Evolutionary conservation across 2,329 filamentous ascomycete species (phyloP).

Genomic region (Neocatenulostroma microsporum): DNA sequence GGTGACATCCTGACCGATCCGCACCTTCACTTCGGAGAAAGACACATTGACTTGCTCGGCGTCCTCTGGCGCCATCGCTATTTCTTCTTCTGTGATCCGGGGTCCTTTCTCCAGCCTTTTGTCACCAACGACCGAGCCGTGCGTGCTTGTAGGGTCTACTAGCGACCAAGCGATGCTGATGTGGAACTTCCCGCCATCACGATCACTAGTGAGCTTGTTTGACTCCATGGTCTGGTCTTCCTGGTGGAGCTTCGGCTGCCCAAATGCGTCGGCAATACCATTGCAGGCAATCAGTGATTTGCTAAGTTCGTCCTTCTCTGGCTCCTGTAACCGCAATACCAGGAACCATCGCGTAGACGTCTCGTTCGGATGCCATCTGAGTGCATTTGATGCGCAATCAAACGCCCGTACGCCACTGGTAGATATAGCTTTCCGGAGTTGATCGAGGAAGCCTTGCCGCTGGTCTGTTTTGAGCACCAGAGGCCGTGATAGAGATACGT

Average conservation of each 20-base stretch:
- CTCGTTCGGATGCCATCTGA: conserved; percentile 61
- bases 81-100: too few relatives aligned
- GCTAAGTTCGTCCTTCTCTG: conserved; percentile 31
- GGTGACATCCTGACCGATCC: conserved; percentile 36
- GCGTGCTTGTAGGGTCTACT: too few relatives aligned
- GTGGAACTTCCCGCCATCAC: conserved; percentile 59
- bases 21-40: conserved; percentile 41
- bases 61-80: too few relatives aligned
- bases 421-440: conserved; percentile 42
- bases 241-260: conserved; percentile 64
- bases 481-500: conserved; percentile 83
- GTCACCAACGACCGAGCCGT: too few relatives aligned
- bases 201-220: conserved; percentile 13
- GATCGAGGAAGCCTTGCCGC: conserved; percentile 59
- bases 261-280: conserved; percentile 48
- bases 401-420: conserved; percentile 38
- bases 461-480: conserved; percentile 65
- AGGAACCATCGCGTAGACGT: conserved; percentile 72
- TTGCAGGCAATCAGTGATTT: conserved; percentile 62
- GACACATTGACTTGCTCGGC: too few relatives aligned
- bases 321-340: conserved; percentile 55
- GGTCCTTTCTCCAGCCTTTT: too few relatives aligned
- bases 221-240: conserved; percentile 17
- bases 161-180: conserved; percentile 84
- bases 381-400: conserved; percentile 35